Percentiles rank a stretch among this genome's conserved stretches.
These are phyloP conservation scores for Neofusicoccum kwambonambiense DNA, from an alignment of 2,329 filamentous ascomycete species.

Conservation along the genomic window DNA sequence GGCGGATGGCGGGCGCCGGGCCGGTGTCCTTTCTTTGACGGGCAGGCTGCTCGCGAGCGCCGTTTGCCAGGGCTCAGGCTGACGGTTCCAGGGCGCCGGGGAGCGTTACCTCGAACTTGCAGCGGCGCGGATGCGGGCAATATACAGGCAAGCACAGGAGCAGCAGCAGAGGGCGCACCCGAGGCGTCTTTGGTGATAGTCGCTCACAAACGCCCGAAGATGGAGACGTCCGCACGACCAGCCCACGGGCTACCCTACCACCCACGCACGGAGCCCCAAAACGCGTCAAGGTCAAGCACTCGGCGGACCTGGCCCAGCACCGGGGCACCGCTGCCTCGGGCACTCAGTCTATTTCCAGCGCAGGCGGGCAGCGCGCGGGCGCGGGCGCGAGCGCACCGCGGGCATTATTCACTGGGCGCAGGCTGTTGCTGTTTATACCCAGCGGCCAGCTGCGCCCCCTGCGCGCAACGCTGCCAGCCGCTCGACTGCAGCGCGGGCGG, in stretches of 20 bases:
- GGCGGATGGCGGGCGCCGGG: conserved; percentile 4
- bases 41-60: conserved; percentile 3
- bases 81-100: conserved; percentile 16
- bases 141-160: conserved; percentile 12
- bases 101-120: conserved; percentile 17
- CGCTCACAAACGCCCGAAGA: conserved; percentile 7
- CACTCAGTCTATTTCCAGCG: conserved; percentile 11
- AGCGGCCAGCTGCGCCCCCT: not conserved
- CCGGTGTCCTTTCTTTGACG: conserved; percentile 15
- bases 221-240: conserved; percentile 9
- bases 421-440: not conserved
- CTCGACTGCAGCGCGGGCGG: not conserved
- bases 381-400: no score
- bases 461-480: not conserved
- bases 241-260: not conserved
- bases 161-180: conserved; percentile 1
- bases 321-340: conserved; percentile 2
- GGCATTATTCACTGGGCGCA: no score
- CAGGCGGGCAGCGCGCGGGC: not conserved
- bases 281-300: conserved; percentile 14
- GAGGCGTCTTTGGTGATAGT: conserved; percentile 12
- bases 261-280: conserved; percentile 11
- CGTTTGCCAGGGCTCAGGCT: conserved; percentile 17
- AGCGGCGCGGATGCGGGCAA: conserved; percentile 16
- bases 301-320: not conserved